Base-by-base conservation (phyloP, 23 red algal species). In the Gracilaria domingensis region DNA sequence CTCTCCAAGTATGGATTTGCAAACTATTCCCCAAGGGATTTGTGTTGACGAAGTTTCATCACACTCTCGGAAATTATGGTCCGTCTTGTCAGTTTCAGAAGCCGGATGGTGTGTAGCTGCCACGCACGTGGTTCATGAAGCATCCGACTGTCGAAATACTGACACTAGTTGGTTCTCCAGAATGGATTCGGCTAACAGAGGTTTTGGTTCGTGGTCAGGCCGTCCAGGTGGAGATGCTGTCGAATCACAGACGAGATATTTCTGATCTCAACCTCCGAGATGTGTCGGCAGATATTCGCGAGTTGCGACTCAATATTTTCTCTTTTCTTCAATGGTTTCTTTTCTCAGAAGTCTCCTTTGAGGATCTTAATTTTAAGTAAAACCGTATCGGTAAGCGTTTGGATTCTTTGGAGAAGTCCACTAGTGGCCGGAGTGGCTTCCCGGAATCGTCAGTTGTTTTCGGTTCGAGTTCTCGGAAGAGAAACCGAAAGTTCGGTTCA, bases 201-300 rank as follows among this genome's bases (percentile, higher is more conserved):
- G 11, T 30, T n/a, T 29, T 67, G 28, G 7, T 33, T 32, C 11
- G 32, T 29, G 62, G 28, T 33, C 62, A 30, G 11, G 6, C 0
- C 9, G 2, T 33, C 62, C 62, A 18, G 28, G 8, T 67, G 62
- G 28, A 67, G 62, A 21, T 11, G 9, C 28, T 67, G 26, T 8
- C 17, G 62, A 21, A 29, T 67, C 62, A 34, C 28, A 29, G 62
- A 35, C 62, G 62, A 67, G 33, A 67, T 29, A 35, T 32, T 29
- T 29, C 26, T 67, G 62, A 67, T 36, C 8, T 67, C 62, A 29
- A 67, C 1, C 33, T 67, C 28, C 62, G 24, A 35, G 62, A 67
- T 67, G 17, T 67, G 26, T 67, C 62, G 62, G 62, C 9, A 35
- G 62, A 67, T 67, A 67, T 67, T 67, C 62, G n/a, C 33, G 8